Evolutionary conservation across 257 asterid genomes (phyloP).

Genomic region (Galeopsis tetrahit): DNA sequence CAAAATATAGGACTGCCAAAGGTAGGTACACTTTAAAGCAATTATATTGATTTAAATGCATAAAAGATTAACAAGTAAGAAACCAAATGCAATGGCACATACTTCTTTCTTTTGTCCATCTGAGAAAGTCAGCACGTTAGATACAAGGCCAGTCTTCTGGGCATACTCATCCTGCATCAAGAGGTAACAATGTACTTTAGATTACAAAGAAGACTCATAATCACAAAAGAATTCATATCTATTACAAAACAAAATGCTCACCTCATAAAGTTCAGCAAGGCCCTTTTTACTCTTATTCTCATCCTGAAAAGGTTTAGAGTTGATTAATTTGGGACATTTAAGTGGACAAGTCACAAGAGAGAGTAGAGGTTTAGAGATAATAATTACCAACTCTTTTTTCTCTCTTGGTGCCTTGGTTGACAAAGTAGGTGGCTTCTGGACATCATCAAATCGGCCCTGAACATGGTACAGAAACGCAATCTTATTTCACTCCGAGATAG

Average conservation of each 20-base stretch:
- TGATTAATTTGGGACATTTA: slow-evolving; percentile 30
- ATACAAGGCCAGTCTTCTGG: slow-evolving; percentile 91
- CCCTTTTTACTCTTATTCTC: slow-evolving; percentile 94
- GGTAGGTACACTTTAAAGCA: not conserved
- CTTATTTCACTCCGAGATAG: slow-evolving; percentile 19
- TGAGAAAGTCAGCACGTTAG: slow-evolving; percentile 69
- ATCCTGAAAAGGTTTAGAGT: slow-evolving; percentile 60
- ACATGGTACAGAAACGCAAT: slow-evolving; percentile 26
- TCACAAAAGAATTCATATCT: slow-evolving; percentile 9
- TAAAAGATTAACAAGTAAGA: not conserved
- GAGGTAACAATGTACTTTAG: slow-evolving; percentile 1
- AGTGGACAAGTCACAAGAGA: slow-evolving; percentile 6
- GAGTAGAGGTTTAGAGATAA: slow-evolving; percentile 18
- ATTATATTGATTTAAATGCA: not conserved
- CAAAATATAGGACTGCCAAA: not conserved
- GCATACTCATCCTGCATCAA: slow-evolving; percentile 86
- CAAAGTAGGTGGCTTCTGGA: slow-evolving; percentile 70
- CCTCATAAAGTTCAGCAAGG: slow-evolving; percentile 94
- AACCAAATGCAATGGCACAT: slow-evolving; percentile 33
- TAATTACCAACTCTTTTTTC: slow-evolving; percentile 72
- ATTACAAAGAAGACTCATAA: slow-evolving; percentile 1
- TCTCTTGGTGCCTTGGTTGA: slow-evolving; percentile 66
- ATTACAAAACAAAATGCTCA: slow-evolving; percentile 37
- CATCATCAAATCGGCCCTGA: slow-evolving; percentile 89
- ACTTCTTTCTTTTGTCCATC: slow-evolving; percentile 98